Conservation (phyloP, 2,329 filamentous ascomycete species). For the Colletotrichum sp. region DNA sequence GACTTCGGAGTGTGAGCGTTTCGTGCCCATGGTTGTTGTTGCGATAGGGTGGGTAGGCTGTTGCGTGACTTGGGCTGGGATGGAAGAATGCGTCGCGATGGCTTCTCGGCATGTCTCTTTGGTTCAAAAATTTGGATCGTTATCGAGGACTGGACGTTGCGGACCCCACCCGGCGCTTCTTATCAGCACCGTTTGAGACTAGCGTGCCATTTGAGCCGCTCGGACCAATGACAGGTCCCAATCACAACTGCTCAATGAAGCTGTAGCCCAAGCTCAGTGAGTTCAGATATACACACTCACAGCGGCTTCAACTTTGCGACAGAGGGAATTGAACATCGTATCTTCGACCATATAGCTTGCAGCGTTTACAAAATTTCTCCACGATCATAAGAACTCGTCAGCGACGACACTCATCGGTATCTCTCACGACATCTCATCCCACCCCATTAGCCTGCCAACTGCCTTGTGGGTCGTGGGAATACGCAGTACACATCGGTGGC, state of each 20-base stretch:
- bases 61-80: background rate
- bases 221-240: slow-evolving; percentile 13
- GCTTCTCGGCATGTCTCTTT: background rate
- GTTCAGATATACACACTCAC: background rate
- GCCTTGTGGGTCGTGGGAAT: background rate
- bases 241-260: slow-evolving; percentile 16
- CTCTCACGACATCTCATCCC: background rate
- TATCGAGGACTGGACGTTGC: slow-evolving; percentile 7
- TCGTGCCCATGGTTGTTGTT: slow-evolving; percentile 30
- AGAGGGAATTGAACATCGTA: background rate
- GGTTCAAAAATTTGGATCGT: slow-evolving; percentile 25
- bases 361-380: background rate
- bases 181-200: slow-evolving; percentile 9
- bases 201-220: background rate
- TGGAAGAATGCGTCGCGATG: background rate
- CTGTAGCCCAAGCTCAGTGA: slow-evolving; percentile 8
- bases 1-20: slow-evolving; percentile 30
- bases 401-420: background rate
- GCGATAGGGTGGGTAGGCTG: background rate
- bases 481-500: background rate
- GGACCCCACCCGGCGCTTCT: slow-evolving; percentile 1
- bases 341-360: background rate
- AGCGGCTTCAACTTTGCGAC: background rate
- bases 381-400: background rate
- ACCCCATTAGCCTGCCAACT: background rate